Evolutionary conservation across 1,284 basidiomycete species (phyloP).

Genomic region (Ganoderma resinaceum): DNA sequence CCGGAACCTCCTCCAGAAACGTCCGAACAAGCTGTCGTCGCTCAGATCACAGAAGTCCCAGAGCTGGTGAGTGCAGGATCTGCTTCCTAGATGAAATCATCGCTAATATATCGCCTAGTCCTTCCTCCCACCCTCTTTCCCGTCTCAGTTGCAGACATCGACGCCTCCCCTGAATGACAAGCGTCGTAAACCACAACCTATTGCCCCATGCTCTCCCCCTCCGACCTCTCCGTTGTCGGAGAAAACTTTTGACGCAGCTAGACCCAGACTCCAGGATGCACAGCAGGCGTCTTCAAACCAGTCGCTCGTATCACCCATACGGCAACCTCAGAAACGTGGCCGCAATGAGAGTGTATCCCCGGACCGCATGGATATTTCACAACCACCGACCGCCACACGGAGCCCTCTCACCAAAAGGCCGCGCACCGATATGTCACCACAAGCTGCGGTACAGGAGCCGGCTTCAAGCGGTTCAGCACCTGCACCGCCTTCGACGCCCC

Average conservation of each 20-base stretch:
- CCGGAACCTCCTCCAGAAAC: background rate
- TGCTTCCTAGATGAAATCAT: constrained; percentile 39
- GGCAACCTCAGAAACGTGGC: constrained; percentile 29
- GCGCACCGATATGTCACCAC: constrained; percentile 17
- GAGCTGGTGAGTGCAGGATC: constrained; percentile 36
- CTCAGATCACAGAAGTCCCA: constrained; percentile 34
- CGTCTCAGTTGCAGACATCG: constrained; percentile 47
- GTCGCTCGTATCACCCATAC: constrained; percentile 20
- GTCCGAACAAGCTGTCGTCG: background rate
- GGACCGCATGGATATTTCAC: constrained; percentile 20
- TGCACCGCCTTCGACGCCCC: constrained; percentile 38
- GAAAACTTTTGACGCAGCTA: constrained; percentile 28
- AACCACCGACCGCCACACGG: constrained; percentile 13
- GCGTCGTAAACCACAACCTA: constrained; percentile 41
- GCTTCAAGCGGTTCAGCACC: constrained; percentile 32
- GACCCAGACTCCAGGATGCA: constrained; percentile 19
- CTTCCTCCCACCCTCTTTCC: constrained; percentile 47
- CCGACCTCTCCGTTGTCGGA: constrained; percentile 35
- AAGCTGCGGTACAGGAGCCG: constrained; percentile 20
- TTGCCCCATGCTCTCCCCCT: constrained; percentile 35
- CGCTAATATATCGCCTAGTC: constrained; percentile 31
- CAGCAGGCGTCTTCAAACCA: constrained; percentile 32
- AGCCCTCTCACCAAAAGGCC: constrained; percentile 34
- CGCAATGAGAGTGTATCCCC: constrained; percentile 28
- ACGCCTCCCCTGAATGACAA: constrained; percentile 39